Conservation (phyloP, 2,329 filamentous ascomycete species). For the Monilinia polystroma region DNA sequence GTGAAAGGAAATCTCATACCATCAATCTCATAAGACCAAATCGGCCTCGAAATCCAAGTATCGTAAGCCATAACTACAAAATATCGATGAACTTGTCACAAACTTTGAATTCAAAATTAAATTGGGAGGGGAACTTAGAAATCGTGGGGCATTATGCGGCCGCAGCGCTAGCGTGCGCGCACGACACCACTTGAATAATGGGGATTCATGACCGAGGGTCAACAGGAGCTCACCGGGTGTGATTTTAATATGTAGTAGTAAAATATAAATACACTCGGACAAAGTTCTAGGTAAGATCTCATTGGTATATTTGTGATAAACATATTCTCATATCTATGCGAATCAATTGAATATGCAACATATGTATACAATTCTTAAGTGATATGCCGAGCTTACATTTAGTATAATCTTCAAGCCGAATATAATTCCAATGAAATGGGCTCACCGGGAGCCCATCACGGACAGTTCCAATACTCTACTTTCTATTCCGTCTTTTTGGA, state of each 20-base stretch:
- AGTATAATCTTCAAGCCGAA: too few species aligned
- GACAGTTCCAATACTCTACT: not conserved
- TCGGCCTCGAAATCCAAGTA: constrained; percentile 26
- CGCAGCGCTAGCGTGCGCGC: constrained; percentile 1
- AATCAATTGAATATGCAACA: too few species aligned
- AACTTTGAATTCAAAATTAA: constrained; percentile 7
- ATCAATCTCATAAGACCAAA: constrained; percentile 27
- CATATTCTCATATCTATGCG: not conserved
- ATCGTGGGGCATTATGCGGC: constrained; percentile 16
- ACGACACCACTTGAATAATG: constrained; percentile 1
- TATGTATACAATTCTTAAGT: too few species aligned
- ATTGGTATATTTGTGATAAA: too few species aligned
- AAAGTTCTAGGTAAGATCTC: too few species aligned
- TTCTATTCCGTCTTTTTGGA: too few species aligned
- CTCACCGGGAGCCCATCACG: not conserved
- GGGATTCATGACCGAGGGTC: not conserved
- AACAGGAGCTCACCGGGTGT: not conserved
- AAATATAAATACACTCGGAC: too few species aligned
- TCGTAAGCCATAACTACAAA: constrained; percentile 11
- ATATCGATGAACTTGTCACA: constrained; percentile 2
- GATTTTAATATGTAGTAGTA: too few species aligned
- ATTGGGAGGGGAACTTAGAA: constrained; percentile 20
- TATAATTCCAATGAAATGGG: not conserved
- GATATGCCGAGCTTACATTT: too few species aligned
- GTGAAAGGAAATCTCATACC: constrained; percentile 24